Base-by-base conservation (phyloP, 2,329 filamentous ascomycete species). In the Apiospora marii region DNA sequence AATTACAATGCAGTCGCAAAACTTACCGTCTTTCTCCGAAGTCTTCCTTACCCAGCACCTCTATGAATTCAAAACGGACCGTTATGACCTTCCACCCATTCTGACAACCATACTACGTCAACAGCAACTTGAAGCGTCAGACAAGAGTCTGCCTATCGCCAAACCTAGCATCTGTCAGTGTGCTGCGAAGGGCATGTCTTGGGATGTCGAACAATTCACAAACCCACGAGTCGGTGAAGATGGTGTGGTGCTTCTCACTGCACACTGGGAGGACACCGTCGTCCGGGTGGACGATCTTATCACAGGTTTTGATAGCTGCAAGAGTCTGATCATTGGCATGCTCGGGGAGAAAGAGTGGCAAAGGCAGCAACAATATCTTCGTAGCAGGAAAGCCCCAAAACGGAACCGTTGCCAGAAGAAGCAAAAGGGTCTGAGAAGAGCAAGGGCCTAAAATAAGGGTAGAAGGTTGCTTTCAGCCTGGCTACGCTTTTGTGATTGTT, bases 401-500 rank as follows among this genome's bases (percentile, higher is more conserved):
- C 24, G 16, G 24, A 53, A 53, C 51, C 51, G 24, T 53, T 53
- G 24, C 24, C 24, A 53, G 3, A 53, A 53, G 48, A 51, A 51
- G 48, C 48, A n/a, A 51, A 51, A 51, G 48, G 48, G 48, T 51
- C n/a, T 51, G n/a, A 24, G n/a, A 51, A 51, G 48, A 51, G n/a
- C n/a, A 51, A 24, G n/a, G 48, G 48, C 48, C n/a, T 51, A 51
- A 51, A 51, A 24, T 51, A 51, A 51, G n/a, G 48, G 48, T 51
- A 51, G n/a, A 51, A 51, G 48, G 48, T 51, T 51, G n/a, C 48
- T 51, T 51, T 51, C n/a, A 51, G 48, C 48, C 48, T 24, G n/a
- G 48, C 48, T 51, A 27, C 24, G 48, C 48, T 51, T 51, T 51
- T 51, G 27, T 51, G 12, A 1, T 51, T 51, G n/a, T 51, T 51